These are phyloP conservation scores for Termitomyces sp. DNA, from an alignment of 1,284 basidiomycete genomes.

Conservation along the genomic window DNA sequence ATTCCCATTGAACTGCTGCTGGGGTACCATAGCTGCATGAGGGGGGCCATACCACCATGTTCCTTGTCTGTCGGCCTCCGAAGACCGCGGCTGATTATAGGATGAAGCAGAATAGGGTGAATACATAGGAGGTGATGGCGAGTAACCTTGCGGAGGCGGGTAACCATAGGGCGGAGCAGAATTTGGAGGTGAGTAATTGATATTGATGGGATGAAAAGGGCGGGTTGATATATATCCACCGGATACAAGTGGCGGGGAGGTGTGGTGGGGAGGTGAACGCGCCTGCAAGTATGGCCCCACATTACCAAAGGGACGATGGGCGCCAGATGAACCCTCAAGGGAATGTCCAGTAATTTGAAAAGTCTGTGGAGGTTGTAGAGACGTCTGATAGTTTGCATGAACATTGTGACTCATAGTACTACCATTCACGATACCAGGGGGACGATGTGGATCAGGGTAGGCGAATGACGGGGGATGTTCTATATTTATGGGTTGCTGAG, in stretches of 20 bases:
- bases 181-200: constrained; percentile 34
- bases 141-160: constrained; percentile 38
- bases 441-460: constrained; percentile 34
- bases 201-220: constrained; percentile 36
- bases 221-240: constrained; percentile 28
- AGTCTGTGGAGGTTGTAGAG: constrained; percentile 15
- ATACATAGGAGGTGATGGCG: constrained; percentile 34
- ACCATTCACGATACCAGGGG: constrained; percentile 19
- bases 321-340: constrained; percentile 28
- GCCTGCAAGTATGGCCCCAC: constrained; percentile 20
- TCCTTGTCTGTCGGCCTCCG: constrained; percentile 37
- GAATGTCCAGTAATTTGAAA: constrained; percentile 33
- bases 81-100: constrained; percentile 31
- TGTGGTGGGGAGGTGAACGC: constrained; percentile 28
- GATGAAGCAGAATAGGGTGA: constrained; percentile 34
- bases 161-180: constrained; percentile 36
- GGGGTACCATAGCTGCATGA: constrained; percentile 19
- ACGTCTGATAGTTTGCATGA: constrained; percentile 29
- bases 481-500: constrained; percentile 35
- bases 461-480: constrained; percentile 32
- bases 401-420: constrained; percentile 23
- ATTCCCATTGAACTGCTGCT: constrained; percentile 31
- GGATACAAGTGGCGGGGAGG: constrained; percentile 22
- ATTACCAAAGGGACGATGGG: constrained; percentile 22
- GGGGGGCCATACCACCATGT: constrained; percentile 54